Evolutionary conservation across 2,329 filamentous ascomycete species (phyloP).

Genomic region (Cladosporium sp.): DNA sequence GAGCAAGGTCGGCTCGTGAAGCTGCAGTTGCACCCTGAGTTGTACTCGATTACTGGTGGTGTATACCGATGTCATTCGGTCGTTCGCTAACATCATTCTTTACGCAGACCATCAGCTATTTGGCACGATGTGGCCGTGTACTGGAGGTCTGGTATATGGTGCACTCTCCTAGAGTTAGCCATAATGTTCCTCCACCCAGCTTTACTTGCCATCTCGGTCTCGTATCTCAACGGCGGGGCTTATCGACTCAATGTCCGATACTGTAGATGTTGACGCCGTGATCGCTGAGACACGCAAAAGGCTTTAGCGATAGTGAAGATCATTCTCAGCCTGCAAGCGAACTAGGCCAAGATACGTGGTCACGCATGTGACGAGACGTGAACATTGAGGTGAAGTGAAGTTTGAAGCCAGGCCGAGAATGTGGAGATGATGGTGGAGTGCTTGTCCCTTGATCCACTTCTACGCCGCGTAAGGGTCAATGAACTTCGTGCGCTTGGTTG

Average conservation of each 20-base stretch:
- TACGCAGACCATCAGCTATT: not conserved
- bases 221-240: not conserved
- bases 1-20: not conserved
- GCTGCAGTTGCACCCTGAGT: not conserved
- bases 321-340: no score
- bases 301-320: no score
- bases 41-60: not conserved
- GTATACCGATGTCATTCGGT: not conserved
- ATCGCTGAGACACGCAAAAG: no score
- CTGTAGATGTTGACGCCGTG: no score
- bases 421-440: conserved; percentile 5
- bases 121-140: not conserved
- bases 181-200: not conserved
- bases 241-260: no score
- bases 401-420: not conserved
- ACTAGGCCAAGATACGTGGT: no score
- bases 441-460: not conserved
- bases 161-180: no score
- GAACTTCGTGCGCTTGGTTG: not conserved
- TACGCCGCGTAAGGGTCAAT: not conserved
- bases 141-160: not conserved
- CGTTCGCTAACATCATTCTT: not conserved
- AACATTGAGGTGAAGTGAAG: not conserved
- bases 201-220: not conserved
- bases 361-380: not conserved